phyloP scores from a whole-genome alignment of 1,284 basidiomycete genomes.

The Rhizopogon parksii region DNA sequence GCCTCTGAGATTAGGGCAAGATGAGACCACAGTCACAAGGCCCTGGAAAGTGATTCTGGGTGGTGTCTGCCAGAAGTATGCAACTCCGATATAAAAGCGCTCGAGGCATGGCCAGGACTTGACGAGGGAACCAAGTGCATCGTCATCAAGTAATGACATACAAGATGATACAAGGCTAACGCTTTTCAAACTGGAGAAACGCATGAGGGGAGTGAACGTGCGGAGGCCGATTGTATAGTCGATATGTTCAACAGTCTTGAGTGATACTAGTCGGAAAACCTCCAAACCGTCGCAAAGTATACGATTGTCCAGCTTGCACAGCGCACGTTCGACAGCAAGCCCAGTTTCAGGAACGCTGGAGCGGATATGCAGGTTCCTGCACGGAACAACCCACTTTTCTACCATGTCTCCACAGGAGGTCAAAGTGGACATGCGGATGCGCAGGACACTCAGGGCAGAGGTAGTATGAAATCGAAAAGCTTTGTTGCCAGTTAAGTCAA shows the following conservation, averaged over 20 bases:
- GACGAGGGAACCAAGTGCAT: background rate
- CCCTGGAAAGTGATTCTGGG: background rate
- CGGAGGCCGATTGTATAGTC: background rate
- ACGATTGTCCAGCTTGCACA: background rate
- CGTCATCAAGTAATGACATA: background rate
- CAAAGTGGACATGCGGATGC: too few species aligned
- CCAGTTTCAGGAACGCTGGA: background rate
- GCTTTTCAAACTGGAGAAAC: background rate
- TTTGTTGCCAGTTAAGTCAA: background rate
- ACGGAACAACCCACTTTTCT: background rate
- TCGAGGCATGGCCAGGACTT: background rate
- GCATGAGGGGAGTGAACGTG: background rate
- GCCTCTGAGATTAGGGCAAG: background rate
- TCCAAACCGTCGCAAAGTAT: background rate
- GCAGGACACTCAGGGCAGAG: background rate
- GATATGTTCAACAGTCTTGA: background rate
- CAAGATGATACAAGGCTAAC: background rate
- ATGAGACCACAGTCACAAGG: background rate
- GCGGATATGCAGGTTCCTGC: background rate
- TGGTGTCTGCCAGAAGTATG: background rate
- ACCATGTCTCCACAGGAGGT: background rate
- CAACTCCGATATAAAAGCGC: background rate
- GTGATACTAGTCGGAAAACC: too few species aligned
- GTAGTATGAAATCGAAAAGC: background rate
- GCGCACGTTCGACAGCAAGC: background rate